Base-by-base conservation (phyloP, 495 filamentous ascomycete genomes). In the Daldinia grandis region DNA sequence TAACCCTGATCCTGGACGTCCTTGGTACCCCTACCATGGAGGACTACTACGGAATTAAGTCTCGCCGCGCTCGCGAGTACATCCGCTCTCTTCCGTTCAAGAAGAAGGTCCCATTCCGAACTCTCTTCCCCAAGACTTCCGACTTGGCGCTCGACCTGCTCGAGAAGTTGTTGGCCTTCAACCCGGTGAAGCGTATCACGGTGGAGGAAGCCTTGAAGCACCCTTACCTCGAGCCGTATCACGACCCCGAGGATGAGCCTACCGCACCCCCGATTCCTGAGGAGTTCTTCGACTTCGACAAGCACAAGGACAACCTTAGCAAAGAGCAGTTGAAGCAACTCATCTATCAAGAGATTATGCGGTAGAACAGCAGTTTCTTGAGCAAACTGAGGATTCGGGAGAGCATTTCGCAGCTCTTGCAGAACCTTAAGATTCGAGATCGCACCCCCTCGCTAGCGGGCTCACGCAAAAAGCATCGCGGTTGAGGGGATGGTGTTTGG, bases 21-120 rank as follows among this genome's bases (percentile, higher is more conserved):
- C 91, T 99, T 62, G 96, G 96, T 62, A 99, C 96, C 10, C 96
- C 96, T 4, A 99, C 96, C 3, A 99, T 99, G 96, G 96, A 99
- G 79, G 96, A 99, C 75, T 99, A 99, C 86, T 99, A 99, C 69
- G 96, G 96, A 60, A 99, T 99, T 88, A 98, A 98, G 81, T 99
- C 96, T 42, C 92, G 96, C 64, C 92, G 96, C 69, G 96, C 96
- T 27, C 90, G 96, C 66, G 96, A 99, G 81, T 99, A 99, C 81
- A 99, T 99, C 79, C 94, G 96, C 42, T 97, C 94, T 50, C 89
- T 99, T 38, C 96, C 96, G n/a, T 99, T 99, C 86, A 99, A 98
- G 89, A 99, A 99, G 91, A 98, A 97, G 88, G 95, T 98, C 54
- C 95, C 96, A 0, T 96, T 98, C 90, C 92, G 94, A 76, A 90